Conservation (phyloP, 495 filamentous ascomycete genomes). For the Penicillium taxi region DNA sequence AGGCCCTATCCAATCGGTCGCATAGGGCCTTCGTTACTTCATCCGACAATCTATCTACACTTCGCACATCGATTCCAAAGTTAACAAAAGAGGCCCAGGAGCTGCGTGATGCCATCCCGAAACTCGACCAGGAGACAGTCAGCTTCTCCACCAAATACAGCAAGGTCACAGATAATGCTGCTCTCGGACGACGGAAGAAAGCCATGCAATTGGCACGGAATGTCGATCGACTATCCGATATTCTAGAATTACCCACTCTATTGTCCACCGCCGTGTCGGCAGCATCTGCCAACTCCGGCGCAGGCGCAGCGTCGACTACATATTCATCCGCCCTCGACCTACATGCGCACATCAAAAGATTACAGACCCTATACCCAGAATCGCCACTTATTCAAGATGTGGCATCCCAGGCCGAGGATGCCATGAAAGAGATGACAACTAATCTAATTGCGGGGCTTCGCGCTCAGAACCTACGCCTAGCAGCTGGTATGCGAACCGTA, state of each 20-base stretch:
- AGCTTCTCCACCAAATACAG: constrained; percentile 78
- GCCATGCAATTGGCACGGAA: constrained; percentile 82
- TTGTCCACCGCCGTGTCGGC: constrained; percentile 68
- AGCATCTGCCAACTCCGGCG: constrained; percentile 40
- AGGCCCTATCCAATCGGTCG: constrained; percentile 85
- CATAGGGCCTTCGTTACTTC: constrained; percentile 80
- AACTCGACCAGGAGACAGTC: constrained; percentile 69
- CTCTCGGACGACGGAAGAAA: constrained; percentile 68
- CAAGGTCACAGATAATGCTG: constrained; percentile 61
- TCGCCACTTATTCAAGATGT: constrained; percentile 69
- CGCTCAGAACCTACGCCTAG: constrained; percentile 72
- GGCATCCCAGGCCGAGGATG: constrained; percentile 68
- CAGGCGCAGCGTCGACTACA: constrained; percentile 52
- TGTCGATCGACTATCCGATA: constrained; percentile 80
- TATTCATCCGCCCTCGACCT: constrained; percentile 89
- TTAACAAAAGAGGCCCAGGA: constrained; percentile 55
- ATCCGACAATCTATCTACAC: constrained; percentile 62
- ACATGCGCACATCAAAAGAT: constrained; percentile 83
- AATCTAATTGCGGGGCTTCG: constrained; percentile 75
- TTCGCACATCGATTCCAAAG: constrained; percentile 58
- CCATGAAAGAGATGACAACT: constrained; percentile 82
- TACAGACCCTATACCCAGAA: constrained; percentile 73
- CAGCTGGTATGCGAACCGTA: constrained; percentile 83
- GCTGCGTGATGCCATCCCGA: constrained; percentile 64
- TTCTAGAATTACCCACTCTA: constrained; percentile 83